phyloP scores from a whole-genome alignment of 495 filamentous ascomycete genomes.

The Aspergillus homomorphus region DNA sequence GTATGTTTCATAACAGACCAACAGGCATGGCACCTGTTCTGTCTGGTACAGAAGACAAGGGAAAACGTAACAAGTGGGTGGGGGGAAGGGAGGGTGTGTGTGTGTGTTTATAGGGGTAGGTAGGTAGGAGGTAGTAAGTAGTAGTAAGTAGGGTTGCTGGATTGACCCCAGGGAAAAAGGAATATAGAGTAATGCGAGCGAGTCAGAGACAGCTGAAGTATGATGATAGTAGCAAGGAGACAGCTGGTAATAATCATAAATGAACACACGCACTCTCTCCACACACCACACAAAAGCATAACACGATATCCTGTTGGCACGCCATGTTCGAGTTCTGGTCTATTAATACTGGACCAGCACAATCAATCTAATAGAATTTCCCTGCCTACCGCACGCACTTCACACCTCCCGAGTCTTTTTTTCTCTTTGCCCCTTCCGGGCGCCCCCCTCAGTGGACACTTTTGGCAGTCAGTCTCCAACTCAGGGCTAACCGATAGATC shows the following conservation, averaged over 20 bases:
- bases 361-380: conserved; percentile 1
- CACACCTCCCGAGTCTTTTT: conserved; percentile 10
- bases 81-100: not conserved
- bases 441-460: conserved; percentile 14
- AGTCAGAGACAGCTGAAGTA: not conserved
- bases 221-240: not conserved
- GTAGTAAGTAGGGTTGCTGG: not conserved
- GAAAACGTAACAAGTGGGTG: not conserved
- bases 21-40: not conserved
- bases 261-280: not conserved
- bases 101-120: not conserved
- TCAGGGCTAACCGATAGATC: conserved; percentile 19
- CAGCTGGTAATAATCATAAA: not conserved
- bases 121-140: not conserved
- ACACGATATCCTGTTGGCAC: not conserved
- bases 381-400: not conserved
- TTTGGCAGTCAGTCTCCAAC: conserved; percentile 2
- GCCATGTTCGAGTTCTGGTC: not conserved
- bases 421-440: conserved; percentile 12
- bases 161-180: not conserved
- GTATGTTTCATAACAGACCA: not conserved
- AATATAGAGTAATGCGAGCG: not conserved
- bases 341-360: not conserved
- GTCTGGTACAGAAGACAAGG: not conserved
- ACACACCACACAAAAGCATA: not conserved